Evolutionary conservation across 805 yeast species (phyloP).

Genomic region (Candida ortonii): DNA sequence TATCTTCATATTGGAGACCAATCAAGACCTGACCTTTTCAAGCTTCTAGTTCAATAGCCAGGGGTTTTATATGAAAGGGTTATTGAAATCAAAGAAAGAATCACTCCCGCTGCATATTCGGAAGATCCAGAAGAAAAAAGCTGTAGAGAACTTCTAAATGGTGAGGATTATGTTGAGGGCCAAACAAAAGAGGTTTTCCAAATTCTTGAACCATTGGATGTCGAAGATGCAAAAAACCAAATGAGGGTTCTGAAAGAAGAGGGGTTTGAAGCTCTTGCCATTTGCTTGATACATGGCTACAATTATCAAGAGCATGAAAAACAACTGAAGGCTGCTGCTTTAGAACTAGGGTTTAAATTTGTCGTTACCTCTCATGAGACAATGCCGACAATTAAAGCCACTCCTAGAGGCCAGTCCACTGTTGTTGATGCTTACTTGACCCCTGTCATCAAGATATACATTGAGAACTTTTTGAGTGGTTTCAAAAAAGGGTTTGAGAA

Average conservation of each 20-base stretch:
- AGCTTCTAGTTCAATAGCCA: slow-evolving; percentile 15
- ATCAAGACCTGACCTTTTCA: slow-evolving; percentile 24
- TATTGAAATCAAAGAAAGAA: slow-evolving; percentile 17
- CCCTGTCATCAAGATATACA: slow-evolving; percentile 38
- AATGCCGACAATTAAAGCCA: slow-evolving; percentile 36
- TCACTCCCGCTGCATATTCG: slow-evolving; percentile 23
- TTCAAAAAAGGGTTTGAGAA: slow-evolving; percentile 32
- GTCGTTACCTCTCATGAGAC: slow-evolving; percentile 36
- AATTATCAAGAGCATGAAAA: slow-evolving; percentile 37
- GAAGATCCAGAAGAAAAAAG: slow-evolving; percentile 19
- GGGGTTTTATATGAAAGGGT: slow-evolving; percentile 17
- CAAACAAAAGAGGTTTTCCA: slow-evolving; percentile 38
- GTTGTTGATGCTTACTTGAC: slow-evolving; percentile 41
- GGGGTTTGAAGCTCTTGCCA: slow-evolving; percentile 33
- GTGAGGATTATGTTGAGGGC: slow-evolving; percentile 32
- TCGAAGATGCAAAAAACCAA: slow-evolving; percentile 19
- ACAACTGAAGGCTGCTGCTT: slow-evolving; percentile 32
- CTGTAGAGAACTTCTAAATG: slow-evolving; percentile 20
- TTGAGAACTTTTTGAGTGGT: slow-evolving; percentile 35
- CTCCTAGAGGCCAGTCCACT: slow-evolving; percentile 40
- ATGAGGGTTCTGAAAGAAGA: slow-evolving; percentile 20
- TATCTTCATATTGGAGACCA: slow-evolving; percentile 32
- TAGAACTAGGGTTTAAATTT: slow-evolving; percentile 47
- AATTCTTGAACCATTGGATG: slow-evolving; percentile 34
- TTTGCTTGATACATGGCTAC: slow-evolving; percentile 37